Conservation (phyloP, 306 rosid species). For the Castanea sativa region DNA sequence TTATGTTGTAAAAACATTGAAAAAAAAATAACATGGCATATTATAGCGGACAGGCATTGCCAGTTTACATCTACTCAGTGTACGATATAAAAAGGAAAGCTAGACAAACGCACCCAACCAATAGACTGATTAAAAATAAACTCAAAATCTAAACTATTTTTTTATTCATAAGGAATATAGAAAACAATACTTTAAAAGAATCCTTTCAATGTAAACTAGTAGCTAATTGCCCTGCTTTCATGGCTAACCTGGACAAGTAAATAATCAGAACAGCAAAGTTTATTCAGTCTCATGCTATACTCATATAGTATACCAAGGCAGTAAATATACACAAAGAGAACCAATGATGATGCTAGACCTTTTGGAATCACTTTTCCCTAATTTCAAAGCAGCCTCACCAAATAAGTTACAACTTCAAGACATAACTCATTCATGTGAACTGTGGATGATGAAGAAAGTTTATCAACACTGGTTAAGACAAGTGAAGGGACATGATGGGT, state of each 20-base stretch:
- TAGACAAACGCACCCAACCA: neutral
- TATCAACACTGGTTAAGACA: too few relatives aligned
- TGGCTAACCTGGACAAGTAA: neutral
- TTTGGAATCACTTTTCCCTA: too few relatives aligned
- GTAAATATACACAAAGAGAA: neutral
- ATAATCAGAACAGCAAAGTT: neutral
- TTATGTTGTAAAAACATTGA: neutral
- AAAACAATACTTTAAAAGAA: neutral
- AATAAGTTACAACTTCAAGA: too few relatives aligned
- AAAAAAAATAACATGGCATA: constrained; percentile 4
- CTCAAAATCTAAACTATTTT: neutral
- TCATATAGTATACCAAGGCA: neutral
- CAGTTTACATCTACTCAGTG: neutral
- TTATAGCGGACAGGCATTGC: neutral
- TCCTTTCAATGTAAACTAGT: neutral
- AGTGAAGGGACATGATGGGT: too few relatives aligned
- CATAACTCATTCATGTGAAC: too few relatives aligned
- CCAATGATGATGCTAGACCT: neutral
- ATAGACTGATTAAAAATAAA: neutral
- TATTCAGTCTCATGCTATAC: neutral
- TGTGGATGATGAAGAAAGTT: too few relatives aligned
- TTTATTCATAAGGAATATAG: neutral
- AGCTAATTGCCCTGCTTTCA: neutral
- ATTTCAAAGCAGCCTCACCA: too few relatives aligned
- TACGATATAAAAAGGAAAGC: neutral